These are phyloP conservation scores for Arctostaphylos glauca DNA, from an alignment of 148 eudicot genomes.

Conservation along the genomic window DNA sequence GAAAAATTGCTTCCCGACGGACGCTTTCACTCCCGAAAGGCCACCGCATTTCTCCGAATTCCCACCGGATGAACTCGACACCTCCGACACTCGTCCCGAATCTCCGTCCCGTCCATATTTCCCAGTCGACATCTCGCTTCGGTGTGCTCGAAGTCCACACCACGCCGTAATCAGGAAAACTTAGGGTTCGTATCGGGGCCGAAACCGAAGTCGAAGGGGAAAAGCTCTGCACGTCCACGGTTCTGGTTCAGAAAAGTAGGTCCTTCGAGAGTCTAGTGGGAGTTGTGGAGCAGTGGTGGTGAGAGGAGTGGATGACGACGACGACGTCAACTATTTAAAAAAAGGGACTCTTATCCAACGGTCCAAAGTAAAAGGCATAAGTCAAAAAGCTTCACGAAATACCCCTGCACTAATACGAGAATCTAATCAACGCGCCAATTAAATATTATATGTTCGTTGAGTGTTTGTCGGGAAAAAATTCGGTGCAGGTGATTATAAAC, in stretches of 20 bases:
- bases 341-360: too few species aligned
- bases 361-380: too few species aligned
- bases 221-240: not conserved
- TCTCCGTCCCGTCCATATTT: not conserved
- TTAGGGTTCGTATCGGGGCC: not conserved
- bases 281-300: too few species aligned
- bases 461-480: too few species aligned
- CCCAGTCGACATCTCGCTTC: not conserved
- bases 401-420: too few species aligned
- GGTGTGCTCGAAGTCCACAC: conserved; percentile 19
- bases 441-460: too few species aligned
- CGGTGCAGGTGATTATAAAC: too few species aligned
- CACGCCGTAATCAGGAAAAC: conserved; percentile 25
- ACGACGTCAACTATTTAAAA: too few species aligned
- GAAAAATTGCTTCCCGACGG: not conserved
- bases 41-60: not conserved
- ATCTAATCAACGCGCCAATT: too few species aligned
- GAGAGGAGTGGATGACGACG: too few species aligned
- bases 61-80: not conserved
- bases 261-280: not conserved
- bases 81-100: not conserved
- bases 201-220: not conserved
- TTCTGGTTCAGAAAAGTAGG: not conserved
- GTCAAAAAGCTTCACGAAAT: too few species aligned
- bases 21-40: not conserved